Conservation (phyloP, 805 yeast species). For the Torulaspora franciscae region DNA sequence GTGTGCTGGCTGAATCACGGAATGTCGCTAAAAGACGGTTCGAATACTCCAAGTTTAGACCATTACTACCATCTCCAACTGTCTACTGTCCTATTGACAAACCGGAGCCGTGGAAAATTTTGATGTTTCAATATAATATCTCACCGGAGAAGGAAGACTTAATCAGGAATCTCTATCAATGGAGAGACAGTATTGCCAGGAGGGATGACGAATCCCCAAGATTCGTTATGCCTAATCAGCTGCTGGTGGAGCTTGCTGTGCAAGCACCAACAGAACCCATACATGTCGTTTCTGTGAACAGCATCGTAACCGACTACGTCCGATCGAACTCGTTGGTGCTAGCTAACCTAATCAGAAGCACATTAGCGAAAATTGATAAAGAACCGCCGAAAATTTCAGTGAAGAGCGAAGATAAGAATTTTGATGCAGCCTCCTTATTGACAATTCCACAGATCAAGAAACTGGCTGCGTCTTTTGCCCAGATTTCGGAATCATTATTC, state of each 20-base stretch:
- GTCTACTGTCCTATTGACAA: constrained; percentile 51
- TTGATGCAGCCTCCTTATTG: constrained; percentile 4
- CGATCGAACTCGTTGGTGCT: constrained; percentile 54
- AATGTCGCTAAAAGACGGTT: constrained; percentile 75
- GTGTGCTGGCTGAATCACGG: constrained; percentile 69
- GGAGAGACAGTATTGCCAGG: constrained; percentile 82
- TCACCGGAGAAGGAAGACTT: constrained; percentile 49
- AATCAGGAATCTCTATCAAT: constrained; percentile 57
- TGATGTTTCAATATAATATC: constrained; percentile 63
- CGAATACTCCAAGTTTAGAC: constrained; percentile 69
- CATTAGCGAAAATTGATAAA: constrained; percentile 30
- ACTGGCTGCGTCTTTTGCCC: constrained; percentile 11
- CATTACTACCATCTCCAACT: constrained; percentile 26
- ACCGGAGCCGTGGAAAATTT: constrained; percentile 59
- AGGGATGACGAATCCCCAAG: constrained; percentile 77
- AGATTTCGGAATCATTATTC: background rate
- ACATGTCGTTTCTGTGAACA: constrained; percentile 48
- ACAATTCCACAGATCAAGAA: constrained; percentile 20
- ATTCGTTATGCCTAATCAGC: constrained; percentile 77
- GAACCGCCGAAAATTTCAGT: background rate
- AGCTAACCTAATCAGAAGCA: constrained; percentile 50
- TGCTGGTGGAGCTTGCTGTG: constrained; percentile 57
- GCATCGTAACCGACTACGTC: constrained; percentile 49
- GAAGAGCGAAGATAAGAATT: background rate
- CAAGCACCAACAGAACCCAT: constrained; percentile 54